Base-by-base conservation (phyloP, 306 rosid species). In the Cyamopsis tetragonoloba region DNA sequence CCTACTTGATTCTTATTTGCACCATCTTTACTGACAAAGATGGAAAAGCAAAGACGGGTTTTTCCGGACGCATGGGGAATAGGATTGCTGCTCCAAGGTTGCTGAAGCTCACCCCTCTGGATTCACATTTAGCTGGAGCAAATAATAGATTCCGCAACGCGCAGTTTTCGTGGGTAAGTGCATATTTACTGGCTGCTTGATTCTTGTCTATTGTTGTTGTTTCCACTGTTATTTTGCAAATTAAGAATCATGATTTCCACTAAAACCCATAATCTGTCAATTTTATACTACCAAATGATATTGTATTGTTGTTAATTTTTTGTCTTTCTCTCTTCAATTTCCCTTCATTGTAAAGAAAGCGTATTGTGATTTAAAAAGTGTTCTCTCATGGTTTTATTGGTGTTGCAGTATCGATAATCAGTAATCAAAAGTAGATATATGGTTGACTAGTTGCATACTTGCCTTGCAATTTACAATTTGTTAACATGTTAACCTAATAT, bases 141-240 rank as follows among this genome's bases (percentile, higher is more conserved):
- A 80, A 95, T 48, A 95, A 95, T 31, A 95, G 87, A 67, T 91
- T 95, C 67, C 96, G 85, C 10, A 91, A 85, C 30, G 97, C 96
- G 41, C 99, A 95, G 80, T 95, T 95, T 79, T 95, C 99, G 0
- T 95, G 99, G 99, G 99, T 90, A 72, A 77, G 89, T 74, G 1
- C 5, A n/a, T 37, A 5, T 26, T 47, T 27, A 32, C 23, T 61
- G 12, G 23, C 46, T 37, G 66, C n/a, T 54, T 28, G 61, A 0
- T n/a, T n/a, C 19, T 57, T 39, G 31, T 23, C n/a, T n/a, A n/a
- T 53, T 54, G 1, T 39, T 24, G 19, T 50, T 51, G 51, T 67
- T 68, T 19, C 42, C 5, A 46, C 19, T 32, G 12, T 14, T 38
- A 17, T 65, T 13, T 74, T 37, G 51, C 51, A 31, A 24, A 44